A percentile compares a stretch with the other conserved stretches of the same genome.
phyloP scores from a whole-genome alignment of 2,329 filamentous ascomycete species.

The Endoconidiophora laricicola region DNA sequence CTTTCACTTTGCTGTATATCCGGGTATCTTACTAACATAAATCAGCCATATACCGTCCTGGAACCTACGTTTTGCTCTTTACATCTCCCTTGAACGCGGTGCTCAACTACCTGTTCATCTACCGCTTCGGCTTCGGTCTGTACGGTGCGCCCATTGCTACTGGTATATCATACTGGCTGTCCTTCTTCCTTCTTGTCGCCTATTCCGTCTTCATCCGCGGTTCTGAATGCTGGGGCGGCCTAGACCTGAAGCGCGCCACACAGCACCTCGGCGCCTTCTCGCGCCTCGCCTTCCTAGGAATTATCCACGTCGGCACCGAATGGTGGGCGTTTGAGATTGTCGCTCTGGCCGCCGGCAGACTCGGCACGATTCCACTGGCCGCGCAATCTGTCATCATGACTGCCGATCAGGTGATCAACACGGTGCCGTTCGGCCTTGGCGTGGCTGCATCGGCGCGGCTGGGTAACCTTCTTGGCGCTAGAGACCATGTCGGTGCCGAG shows the following conservation, averaged over 20 bases:
- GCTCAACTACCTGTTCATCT: slow-evolving; percentile 67
- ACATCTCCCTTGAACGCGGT: slow-evolving; percentile 68
- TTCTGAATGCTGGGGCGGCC: slow-evolving; percentile 65
- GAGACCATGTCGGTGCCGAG: slow-evolving; percentile 46
- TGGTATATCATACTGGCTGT: slow-evolving; percentile 72
- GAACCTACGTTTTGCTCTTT: slow-evolving; percentile 66
- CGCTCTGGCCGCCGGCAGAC: slow-evolving; percentile 60
- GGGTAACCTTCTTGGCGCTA: slow-evolving; percentile 62
- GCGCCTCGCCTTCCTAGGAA: slow-evolving; percentile 55
- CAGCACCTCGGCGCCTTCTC: slow-evolving; percentile 54
- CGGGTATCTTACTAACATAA: not conserved
- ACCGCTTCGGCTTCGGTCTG: slow-evolving; percentile 53
- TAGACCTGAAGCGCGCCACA: slow-evolving; percentile 42
- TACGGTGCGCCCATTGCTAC: slow-evolving; percentile 70
- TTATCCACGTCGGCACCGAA: slow-evolving; percentile 75
- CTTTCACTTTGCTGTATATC: slow-evolving; percentile 3
- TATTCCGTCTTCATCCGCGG: slow-evolving; percentile 58
- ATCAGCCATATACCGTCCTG: slow-evolving; percentile 55
- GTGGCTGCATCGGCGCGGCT: slow-evolving; percentile 64
- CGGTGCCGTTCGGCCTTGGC: slow-evolving; percentile 72
- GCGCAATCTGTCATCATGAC: slow-evolving; percentile 86
- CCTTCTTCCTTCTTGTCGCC: slow-evolving; percentile 56
- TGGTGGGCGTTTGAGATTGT: slow-evolving; percentile 95
- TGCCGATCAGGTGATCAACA: slow-evolving; percentile 68
- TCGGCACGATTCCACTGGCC: slow-evolving; percentile 65